Evolutionary conservation across 805 yeast genomes (phyloP).

Genomic region (Spathaspora arborariae): DNA sequence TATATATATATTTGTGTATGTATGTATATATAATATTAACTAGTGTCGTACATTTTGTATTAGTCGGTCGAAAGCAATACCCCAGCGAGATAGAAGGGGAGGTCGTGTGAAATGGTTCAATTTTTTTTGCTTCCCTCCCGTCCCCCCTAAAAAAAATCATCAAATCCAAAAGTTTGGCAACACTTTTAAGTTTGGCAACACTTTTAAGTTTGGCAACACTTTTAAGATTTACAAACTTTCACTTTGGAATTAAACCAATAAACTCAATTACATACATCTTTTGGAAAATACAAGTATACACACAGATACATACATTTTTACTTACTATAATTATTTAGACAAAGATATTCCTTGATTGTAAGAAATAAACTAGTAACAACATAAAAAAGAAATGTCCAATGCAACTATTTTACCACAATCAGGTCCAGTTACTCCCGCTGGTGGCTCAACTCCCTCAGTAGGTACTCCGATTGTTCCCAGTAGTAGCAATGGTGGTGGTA

Average conservation of each 20-base stretch:
- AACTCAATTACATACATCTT: background rate
- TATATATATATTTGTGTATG: no score
- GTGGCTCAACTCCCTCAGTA: background rate
- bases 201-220: background rate
- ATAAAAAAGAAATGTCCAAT: background rate
- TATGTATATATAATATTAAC: no score
- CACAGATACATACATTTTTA: background rate
- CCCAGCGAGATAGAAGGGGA: no score
- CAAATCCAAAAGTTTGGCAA: background rate
- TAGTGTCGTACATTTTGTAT: no score
- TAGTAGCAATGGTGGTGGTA: background rate
- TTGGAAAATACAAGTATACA: background rate
- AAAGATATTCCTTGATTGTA: background rate
- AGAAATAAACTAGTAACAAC: background rate
- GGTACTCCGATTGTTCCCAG: background rate
- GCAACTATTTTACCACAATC: slow-evolving; percentile 8
- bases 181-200: background rate
- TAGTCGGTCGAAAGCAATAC: no score
- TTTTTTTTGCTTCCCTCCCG: background rate
- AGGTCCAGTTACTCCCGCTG: slow-evolving; percentile 7
- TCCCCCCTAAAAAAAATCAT: background rate
- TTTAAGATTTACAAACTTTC: background rate
- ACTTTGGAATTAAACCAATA: background rate
- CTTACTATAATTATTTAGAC: background rate
- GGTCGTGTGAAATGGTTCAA: background rate